Percentiles rank a stretch among this genome's conserved stretches.
Conservation (phyloP, 2,329 filamentous ascomycete genomes). For the Helminthosporium solani region DNA sequence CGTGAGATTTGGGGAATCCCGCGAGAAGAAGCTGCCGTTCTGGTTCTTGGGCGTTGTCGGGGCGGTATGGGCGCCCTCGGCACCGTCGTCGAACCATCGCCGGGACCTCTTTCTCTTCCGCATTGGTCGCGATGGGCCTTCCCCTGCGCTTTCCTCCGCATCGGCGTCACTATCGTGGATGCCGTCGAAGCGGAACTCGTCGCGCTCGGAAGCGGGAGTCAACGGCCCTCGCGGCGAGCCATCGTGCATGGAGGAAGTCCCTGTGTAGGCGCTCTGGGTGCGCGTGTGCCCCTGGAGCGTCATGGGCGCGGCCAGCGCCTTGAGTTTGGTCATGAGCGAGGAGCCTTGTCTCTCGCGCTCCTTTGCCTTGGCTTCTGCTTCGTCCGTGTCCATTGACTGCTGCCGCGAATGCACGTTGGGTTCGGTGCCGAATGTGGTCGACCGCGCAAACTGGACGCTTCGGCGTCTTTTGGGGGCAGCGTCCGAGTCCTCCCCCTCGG, state of each 20-base stretch:
- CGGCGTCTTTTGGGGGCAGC: conserved; percentile 49
- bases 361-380: conserved; percentile 62
- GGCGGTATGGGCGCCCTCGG: conserved; percentile 58
- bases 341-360: conserved; percentile 52
- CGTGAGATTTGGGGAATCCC: conserved; percentile 41
- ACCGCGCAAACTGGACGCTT: conserved; percentile 74
- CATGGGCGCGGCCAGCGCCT: conserved; percentile 65
- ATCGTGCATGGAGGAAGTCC: conserved; percentile 43
- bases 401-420: conserved; percentile 58
- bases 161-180: conserved; percentile 68
- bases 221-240: conserved; percentile 42
- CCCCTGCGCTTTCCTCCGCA: conserved; percentile 83
- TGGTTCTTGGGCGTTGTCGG: conserved; percentile 65
- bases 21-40: conserved; percentile 52
- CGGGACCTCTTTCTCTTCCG: conserved; percentile 64
- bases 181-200: conserved; percentile 49
- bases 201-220: conserved; percentile 52
- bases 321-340: conserved; percentile 76
- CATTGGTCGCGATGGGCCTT: conserved; percentile 49
- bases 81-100: conserved; percentile 54
- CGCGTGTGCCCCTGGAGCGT: conserved; percentile 52
- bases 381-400: conserved; percentile 62
- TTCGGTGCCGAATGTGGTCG: conserved; percentile 42
- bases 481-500: conserved; percentile 33
- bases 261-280: conserved; percentile 50